These are phyloP conservation scores for Colletotrichum theobromicola DNA, from an alignment of 2,329 filamentous ascomycete species.

Conservation along the genomic window DNA sequence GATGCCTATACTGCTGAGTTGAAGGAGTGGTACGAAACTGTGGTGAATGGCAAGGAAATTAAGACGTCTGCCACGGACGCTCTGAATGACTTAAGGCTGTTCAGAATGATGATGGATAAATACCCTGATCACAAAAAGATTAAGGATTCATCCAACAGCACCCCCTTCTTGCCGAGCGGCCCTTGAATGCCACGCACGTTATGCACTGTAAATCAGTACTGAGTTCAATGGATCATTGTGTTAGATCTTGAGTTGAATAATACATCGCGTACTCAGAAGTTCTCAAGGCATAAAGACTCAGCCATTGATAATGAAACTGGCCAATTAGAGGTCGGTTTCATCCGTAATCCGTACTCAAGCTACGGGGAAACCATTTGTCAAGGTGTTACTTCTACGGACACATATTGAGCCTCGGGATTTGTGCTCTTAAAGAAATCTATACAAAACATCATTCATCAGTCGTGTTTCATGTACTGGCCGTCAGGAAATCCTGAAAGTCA, in stretches of 20 bases:
- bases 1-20: slow-evolving; percentile 32
- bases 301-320: no score
- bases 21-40: slow-evolving; percentile 24
- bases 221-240: background rate
- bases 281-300: background rate
- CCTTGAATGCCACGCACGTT: background rate
- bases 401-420: no score
- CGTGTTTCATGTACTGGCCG: no score
- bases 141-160: background rate
- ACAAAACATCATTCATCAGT: no score
- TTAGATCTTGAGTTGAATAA: background rate
- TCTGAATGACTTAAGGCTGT: slow-evolving; percentile 26
- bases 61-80: slow-evolving; percentile 31
- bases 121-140: background rate
- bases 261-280: background rate
- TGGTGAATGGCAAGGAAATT: slow-evolving; percentile 22
- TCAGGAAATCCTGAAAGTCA: no score
- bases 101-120: slow-evolving; percentile 25
- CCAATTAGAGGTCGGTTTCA: no score
- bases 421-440: no score
- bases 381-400: no score
- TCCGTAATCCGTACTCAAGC: no score
- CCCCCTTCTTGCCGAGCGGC: background rate
- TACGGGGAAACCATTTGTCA: no score
- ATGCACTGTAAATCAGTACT: background rate